Evolutionary conservation across 345 rosid species (phyloP).

Genomic region (Nasturtium officinale): DNA sequence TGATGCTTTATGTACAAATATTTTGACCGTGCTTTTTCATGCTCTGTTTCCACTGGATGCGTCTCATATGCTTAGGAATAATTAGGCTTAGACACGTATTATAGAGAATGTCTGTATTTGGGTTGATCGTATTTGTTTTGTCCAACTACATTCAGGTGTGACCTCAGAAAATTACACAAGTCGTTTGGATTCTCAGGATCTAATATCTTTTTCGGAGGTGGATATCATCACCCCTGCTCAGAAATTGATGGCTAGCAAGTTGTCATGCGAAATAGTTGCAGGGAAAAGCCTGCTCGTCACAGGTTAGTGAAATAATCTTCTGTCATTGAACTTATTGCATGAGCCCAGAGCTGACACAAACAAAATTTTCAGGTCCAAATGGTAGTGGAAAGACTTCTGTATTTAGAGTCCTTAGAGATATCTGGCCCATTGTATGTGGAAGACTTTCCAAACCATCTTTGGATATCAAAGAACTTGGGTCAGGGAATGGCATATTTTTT

Average conservation of each 20-base stretch:
- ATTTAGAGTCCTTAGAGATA: conserved; percentile 91
- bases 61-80: conserved; percentile 2
- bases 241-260: conserved; percentile 83
- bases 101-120: conserved; percentile 10
- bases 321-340: conserved; percentile 15
- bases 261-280: conserved; percentile 71
- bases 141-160: conserved; percentile 47
- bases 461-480: conserved; percentile 55
- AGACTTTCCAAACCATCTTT: conserved; percentile 69
- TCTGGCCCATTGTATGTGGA: conserved; percentile 97
- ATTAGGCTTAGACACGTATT: background rate
- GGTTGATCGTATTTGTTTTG: conserved; percentile 23
- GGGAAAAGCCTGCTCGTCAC: conserved; percentile 95
- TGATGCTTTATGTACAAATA: conserved; percentile 8
- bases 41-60: background rate
- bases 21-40: conserved; percentile 8
- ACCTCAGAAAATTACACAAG: conserved; percentile 41
- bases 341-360: conserved; percentile 40
- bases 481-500: conserved; percentile 76
- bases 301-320: conserved; percentile 59
- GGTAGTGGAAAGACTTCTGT: conserved; percentile 97
- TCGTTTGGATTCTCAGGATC: conserved; percentile 51
- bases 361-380: conserved; percentile 73
- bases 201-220: conserved; percentile 68
- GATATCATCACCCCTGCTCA: conserved; percentile 90